Base-by-base conservation (phyloP, 139 green algal genomes). In the Coelastrella sp. region DNA sequence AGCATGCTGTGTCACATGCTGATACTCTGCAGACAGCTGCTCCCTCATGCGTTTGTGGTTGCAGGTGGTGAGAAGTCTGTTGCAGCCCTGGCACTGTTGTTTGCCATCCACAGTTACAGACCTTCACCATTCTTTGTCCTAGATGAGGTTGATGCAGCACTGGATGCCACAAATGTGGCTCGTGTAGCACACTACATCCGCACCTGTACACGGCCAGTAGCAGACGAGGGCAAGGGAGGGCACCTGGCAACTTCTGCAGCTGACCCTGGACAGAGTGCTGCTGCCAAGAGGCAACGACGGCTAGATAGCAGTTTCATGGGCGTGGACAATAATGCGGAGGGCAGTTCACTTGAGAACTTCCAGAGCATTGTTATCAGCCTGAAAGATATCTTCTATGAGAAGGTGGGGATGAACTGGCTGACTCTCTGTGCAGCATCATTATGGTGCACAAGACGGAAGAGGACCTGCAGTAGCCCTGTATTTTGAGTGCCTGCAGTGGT, bases 61-160 rank as follows among this genome's bases (percentile, higher is more conserved):
- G 70, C 70, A 95, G 93, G 94, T 80, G 95, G 95, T 24, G 95
- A 97, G 91, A 97, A 99, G 95, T 99, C 98, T 9, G 95, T 99
- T 25, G 97, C 98, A 6, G 97, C 98, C 5, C 94, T 99, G 84
- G 98, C 98, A 20, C 94, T 99, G 68, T 95, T 99, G 24, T 99
- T 99, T 92, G 96, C 98, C 20, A 97, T 99, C 81, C 97, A 99
- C 96, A 97, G 91, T 72, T 99, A 96, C 94, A 94, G 97, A 57
- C 96, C 97, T 4, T 98, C 96, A 4, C 98, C 98, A 20, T 99
- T 99, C 91, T 99, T 99, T 91, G 97, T 99, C 57, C 95, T 99
- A 78, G 98, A 99, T 91, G 98, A 99, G 95, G 93, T 98, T 22
- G 97, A 98, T 87, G 97, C 97, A 1, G 97, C 97, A 0, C 94